A percentile compares a stretch with the other conserved stretches of the same genome.
phyloP scores from a whole-genome alignment of 352 stramenopile genomes.

The Stramenopiles sp. region DNA sequence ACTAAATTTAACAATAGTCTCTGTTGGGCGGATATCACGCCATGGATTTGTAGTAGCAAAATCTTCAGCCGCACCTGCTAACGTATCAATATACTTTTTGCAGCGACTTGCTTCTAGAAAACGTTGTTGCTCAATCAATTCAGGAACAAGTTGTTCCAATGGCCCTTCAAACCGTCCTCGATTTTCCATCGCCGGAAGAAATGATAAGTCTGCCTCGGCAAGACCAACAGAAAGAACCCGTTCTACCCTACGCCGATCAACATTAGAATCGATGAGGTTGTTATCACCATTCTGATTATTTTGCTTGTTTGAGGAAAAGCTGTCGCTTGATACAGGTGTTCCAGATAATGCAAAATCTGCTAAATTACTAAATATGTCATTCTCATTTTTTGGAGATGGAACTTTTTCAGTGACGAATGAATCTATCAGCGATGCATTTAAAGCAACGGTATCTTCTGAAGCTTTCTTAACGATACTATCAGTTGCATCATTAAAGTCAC shows the following conservation, averaged over 20 bases:
- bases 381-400: neutral
- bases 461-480: too few species aligned
- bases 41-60: neutral
- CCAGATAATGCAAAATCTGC: neutral
- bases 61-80: neutral
- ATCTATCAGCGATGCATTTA: neutral
- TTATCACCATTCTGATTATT: neutral
- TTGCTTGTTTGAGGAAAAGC: neutral
- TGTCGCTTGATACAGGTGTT: neutral
- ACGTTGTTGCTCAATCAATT: neutral
- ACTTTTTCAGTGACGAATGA: neutral
- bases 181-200: neutral
- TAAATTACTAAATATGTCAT: neutral
- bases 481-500: neutral
- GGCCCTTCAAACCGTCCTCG: neutral
- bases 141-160: neutral
- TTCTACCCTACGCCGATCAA: too few species aligned
- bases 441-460: neutral
- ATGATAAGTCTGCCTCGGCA: neutral
- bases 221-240: neutral
- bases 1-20: neutral
- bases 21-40: neutral
- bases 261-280: too few species aligned
- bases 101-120: neutral
- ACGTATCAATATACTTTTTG: neutral